Evolutionary conservation across 169 alveolate species (phyloP).

Genomic region (Theileria luwenshuni): DNA sequence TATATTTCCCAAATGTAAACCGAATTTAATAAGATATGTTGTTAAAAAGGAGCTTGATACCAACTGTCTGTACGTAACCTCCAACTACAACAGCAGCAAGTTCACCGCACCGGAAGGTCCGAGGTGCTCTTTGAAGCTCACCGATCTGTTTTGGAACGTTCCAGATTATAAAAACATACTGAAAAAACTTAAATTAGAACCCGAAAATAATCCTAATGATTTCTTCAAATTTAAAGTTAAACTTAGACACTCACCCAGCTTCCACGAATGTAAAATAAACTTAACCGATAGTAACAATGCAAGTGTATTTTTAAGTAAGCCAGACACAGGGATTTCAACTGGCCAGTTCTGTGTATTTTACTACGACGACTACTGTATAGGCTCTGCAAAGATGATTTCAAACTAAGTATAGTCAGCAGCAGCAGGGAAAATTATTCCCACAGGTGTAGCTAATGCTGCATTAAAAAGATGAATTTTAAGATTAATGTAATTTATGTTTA

Average conservation of each 20-base stretch:
- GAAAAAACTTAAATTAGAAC: neutral
- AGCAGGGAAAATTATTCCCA: neutral
- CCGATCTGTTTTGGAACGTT: constrained; percentile 43
- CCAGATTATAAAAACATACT: constrained; percentile 41
- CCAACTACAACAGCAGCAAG: constrained; percentile 23
- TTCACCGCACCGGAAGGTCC: constrained; percentile 24
- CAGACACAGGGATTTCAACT: constrained; percentile 79
- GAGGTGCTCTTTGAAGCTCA: constrained; percentile 28
- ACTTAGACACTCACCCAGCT: constrained; percentile 47
- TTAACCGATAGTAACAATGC: constrained; percentile 31
- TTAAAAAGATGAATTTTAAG: constrained; percentile 4
- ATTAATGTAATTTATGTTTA: neutral
- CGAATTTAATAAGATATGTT: constrained; percentile 40
- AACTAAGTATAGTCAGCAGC: neutral
- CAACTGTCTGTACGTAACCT: constrained; percentile 55
- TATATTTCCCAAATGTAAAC: constrained; percentile 28
- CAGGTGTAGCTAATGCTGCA: constrained; percentile 7
- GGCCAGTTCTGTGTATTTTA: constrained; percentile 78
- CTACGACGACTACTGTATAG: constrained; percentile 68
- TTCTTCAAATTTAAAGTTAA: constrained; percentile 13
- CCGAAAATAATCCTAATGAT: neutral
- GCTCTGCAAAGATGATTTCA: constrained; percentile 70
- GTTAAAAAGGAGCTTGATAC: constrained; percentile 51
- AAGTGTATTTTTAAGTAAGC: constrained; percentile 28
- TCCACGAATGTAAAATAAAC: neutral